Evolutionary conservation across 2,329 filamentous ascomycete species (phyloP), one percentile per base, ranked within the genome.

Genomic region (Xylaria polymorpha): DNA sequence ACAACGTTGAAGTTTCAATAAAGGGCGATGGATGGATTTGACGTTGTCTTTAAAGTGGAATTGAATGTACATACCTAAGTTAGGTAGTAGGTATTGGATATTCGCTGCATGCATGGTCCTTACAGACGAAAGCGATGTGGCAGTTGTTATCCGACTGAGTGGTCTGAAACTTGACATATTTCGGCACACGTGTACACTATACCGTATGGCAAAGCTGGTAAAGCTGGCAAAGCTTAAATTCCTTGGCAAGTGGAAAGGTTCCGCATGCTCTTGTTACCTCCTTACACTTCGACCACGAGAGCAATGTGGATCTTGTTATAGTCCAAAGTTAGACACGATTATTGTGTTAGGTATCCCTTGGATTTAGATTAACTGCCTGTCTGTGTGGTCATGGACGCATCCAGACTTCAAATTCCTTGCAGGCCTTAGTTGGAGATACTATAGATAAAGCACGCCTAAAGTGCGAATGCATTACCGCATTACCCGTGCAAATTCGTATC

Each of bases 191-290:
- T 57, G 55, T 56, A 22, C 22, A 56, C 53, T 56, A 22, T 39
- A 56, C 53, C 9, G 55, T 58, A 44, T 61, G 18, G 58, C n/a
- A 32, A 58, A 64, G 53, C 61, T 64, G n/a, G n/a, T n/a, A n/a
- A n/a, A n/a, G n/a, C n/a, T 61, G 18, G 58, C n/a, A 32, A 58
- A 64, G 53, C 61, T 64, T 64, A 25, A 51, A 44, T 53, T 29
- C 55, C 62, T 53, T 65, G 61, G 53, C 32, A 55, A 10, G 15
- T 25, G 35, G 58, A 22, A 22, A 56, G 22, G 32, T 39, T 39
- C 35, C 53, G 53, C 53, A 56, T 39, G 53, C 35, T 14, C 29
- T 56, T 37, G 18, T 15, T 44, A 9, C 7, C 35, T 44, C 1
- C 25, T 39, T 32, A 22, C 53, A 37, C 35, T 37, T 37, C 10